Percentiles rank a stretch among this genome's conserved stretches.
These are phyloP conservation scores for Rhizomucor pusillus DNA, from an alignment of 371 early-diverging fungal species.

Conservation along the genomic window DNA sequence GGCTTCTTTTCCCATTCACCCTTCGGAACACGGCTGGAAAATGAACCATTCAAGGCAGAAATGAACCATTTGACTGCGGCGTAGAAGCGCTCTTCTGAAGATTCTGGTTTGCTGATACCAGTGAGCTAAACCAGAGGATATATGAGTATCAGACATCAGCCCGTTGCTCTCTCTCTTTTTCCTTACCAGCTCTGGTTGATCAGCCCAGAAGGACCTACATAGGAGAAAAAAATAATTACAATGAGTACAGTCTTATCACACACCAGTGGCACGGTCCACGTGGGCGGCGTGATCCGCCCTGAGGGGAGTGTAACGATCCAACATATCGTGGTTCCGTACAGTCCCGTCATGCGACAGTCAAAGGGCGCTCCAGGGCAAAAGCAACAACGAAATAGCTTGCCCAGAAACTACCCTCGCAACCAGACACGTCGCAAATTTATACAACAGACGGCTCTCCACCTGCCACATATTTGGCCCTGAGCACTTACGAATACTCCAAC, in stretches of 20 bases:
- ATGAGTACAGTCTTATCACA: slow-evolving; percentile 2
- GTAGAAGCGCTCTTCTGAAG: slow-evolving; percentile 69
- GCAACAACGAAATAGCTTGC: background rate
- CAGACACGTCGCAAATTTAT: too few species aligned
- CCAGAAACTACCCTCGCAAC: too few species aligned
- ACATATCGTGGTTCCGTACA: too few species aligned
- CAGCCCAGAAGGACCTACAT: slow-evolving; percentile 44
- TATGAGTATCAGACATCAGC: background rate
- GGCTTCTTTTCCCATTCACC: slow-evolving; percentile 83
- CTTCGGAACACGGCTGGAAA: slow-evolving; percentile 66
- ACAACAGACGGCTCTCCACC: too few species aligned
- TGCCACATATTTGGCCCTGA: too few species aligned
- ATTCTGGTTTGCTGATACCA: slow-evolving; percentile 54
- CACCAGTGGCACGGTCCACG: background rate
- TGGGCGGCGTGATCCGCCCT: background rate
- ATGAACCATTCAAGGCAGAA: slow-evolving; percentile 74
- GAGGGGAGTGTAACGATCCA: background rate
- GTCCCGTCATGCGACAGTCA: too few species aligned
- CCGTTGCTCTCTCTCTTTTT: background rate
- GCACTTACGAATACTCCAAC: slow-evolving; percentile 74
- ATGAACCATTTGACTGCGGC: slow-evolving; percentile 77
- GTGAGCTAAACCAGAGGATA: slow-evolving; percentile 24
- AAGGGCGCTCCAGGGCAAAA: background rate
- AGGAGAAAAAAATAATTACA: slow-evolving; percentile 10
- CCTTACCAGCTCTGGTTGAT: slow-evolving; percentile 44